Conservation (phyloP, 2,329 filamentous ascomycete species). For the Beauveria sp. region DNA sequence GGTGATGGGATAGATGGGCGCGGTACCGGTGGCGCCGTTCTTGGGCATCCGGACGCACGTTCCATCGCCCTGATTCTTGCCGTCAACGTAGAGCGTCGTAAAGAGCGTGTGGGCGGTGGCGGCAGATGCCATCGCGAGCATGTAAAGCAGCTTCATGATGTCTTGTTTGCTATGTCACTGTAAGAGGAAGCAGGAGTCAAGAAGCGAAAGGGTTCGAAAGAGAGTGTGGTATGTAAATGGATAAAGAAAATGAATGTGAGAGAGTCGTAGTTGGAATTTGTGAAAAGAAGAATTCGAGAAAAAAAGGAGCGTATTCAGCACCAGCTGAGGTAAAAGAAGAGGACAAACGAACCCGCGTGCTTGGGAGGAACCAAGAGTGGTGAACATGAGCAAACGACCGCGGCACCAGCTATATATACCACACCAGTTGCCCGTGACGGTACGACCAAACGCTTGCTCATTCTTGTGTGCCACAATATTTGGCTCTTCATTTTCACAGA, state of each 20-base stretch:
- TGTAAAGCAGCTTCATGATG: constrained; percentile 30
- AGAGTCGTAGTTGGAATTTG: no score
- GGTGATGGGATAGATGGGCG: constrained; percentile 48
- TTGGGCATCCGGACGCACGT: constrained; percentile 63
- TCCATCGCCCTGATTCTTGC: constrained; percentile 58
- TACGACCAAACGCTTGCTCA: no score
- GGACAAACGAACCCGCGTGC: neutral
- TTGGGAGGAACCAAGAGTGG: neutral
- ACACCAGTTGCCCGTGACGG: no score
- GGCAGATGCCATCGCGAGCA: constrained; percentile 29
- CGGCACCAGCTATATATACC: neutral
- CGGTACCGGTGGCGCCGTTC: constrained; percentile 42
- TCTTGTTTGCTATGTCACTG: neutral
- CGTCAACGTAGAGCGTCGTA: constrained; percentile 56
- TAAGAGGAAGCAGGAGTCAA: no score
- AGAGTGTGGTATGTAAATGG: no score
- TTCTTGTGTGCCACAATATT: no score
- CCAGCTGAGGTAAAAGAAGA: neutral
- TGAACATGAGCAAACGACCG: neutral
- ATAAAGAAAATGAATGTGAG: no score
- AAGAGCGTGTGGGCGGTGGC: constrained; percentile 53
- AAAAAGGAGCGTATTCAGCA: neutral
- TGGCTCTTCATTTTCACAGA: no score
- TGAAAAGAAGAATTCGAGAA: no score
- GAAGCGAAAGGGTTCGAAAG: no score